A percentile compares a stretch with the other conserved stretches of the same genome.
These are phyloP conservation scores for Ceriops decandra DNA, from an alignment of 345 rosid species.

Conservation along the genomic window DNA sequence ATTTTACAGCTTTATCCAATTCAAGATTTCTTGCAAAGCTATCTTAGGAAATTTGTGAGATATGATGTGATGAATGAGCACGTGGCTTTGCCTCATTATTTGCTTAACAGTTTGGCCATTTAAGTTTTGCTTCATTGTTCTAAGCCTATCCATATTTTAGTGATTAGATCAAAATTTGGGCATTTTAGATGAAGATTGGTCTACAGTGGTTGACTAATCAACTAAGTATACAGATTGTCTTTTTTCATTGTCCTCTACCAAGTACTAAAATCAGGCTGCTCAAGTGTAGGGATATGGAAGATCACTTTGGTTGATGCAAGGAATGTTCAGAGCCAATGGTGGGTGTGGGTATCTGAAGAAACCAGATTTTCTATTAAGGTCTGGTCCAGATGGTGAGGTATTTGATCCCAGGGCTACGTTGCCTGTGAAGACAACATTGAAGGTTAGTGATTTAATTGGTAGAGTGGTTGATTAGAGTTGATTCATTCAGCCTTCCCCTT, in stretches of 20 bases:
- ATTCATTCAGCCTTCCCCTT: background rate
- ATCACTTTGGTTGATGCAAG: slow-evolving; percentile 89
- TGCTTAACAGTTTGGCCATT: background rate
- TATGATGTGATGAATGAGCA: no score
- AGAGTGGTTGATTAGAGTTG: background rate
- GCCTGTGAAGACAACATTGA: slow-evolving; percentile 56
- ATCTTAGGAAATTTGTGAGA: background rate
- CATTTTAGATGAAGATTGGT: background rate
- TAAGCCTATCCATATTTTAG: background rate
- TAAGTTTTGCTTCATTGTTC: no score
- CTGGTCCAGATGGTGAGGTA: slow-evolving; percentile 36
- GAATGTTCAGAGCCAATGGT: slow-evolving; percentile 89
- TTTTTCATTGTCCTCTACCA: background rate
- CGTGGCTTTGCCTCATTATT: background rate
- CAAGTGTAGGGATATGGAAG: slow-evolving; percentile 67
- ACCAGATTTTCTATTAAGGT: slow-evolving; percentile 58
- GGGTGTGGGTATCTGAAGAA: slow-evolving; percentile 90
- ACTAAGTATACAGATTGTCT: background rate
- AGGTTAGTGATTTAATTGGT: slow-evolving; percentile 38
- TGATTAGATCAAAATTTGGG: background rate
- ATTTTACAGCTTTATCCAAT: background rate
- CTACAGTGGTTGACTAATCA: background rate
- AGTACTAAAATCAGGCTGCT: slow-evolving; percentile 6
- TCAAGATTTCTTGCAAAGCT: slow-evolving; percentile 6
- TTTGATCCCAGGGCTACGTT: slow-evolving; percentile 58